Percentiles rank a stretch among this genome's conserved stretches.
Evolutionary conservation across 768 basidiomycete species (phyloP).

Genomic region (Lactarius indigo): DNA sequence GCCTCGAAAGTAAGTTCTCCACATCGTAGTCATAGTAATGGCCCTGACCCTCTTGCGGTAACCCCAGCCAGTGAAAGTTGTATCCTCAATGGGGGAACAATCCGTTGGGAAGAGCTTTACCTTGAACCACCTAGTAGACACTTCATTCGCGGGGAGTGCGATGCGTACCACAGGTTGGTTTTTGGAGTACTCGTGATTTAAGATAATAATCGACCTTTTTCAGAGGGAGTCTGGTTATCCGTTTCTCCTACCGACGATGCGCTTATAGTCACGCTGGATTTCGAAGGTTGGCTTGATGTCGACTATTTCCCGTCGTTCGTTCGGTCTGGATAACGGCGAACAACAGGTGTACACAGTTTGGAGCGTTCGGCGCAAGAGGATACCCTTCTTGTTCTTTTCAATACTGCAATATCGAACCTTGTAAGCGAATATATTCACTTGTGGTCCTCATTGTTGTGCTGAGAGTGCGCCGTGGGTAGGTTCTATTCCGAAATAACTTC

Average conservation of each 20-base stretch:
- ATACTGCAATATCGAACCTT: slow-evolving; percentile 61
- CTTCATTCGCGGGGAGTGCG: slow-evolving; percentile 62
- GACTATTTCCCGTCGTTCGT: too few relatives aligned
- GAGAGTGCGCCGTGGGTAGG: slow-evolving; percentile 36
- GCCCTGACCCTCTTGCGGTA: not conserved
- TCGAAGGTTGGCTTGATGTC: slow-evolving; percentile 44
- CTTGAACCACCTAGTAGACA: slow-evolving; percentile 60
- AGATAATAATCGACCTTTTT: not conserved
- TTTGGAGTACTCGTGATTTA: not conserved
- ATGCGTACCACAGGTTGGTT: slow-evolving; percentile 52
- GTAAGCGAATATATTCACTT: slow-evolving; percentile 29
- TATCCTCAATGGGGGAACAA: slow-evolving; percentile 68
- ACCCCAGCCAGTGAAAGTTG: slow-evolving; percentile 55
- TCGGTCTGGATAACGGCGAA: not conserved
- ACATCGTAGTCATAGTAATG: rapidly evolving
- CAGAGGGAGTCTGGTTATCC: slow-evolving; percentile 65
- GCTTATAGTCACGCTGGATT: slow-evolving; percentile 58
- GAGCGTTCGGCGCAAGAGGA: slow-evolving; percentile 64
- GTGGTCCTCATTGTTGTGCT: not conserved
- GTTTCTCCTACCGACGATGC: slow-evolving; percentile 56
- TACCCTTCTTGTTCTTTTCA: slow-evolving; percentile 59
- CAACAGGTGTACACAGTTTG: slow-evolving; percentile 56
- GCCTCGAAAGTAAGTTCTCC: slow-evolving; percentile 43
- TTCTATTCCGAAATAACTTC: slow-evolving; percentile 64
- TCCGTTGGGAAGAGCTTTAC: slow-evolving; percentile 61